Conservation (phyloP, 2,329 filamentous ascomycete genomes). For the Metarhizium brunneum region DNA sequence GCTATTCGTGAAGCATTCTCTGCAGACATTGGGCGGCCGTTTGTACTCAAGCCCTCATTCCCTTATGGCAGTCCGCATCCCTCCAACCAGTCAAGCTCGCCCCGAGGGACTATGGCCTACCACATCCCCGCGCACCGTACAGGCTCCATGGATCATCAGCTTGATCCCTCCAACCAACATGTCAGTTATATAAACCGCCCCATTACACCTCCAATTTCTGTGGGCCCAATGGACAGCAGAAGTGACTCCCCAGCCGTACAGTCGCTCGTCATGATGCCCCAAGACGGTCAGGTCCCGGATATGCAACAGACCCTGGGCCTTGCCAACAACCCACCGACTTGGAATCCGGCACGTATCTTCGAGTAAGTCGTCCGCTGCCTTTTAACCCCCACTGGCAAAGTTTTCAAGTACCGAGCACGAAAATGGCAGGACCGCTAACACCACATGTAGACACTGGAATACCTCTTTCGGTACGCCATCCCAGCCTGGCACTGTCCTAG, state of each 20-base stretch:
- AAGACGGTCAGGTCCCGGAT: conserved; percentile 44
- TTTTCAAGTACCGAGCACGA: neutral
- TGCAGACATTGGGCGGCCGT: conserved; percentile 72
- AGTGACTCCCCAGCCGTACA: conserved; percentile 66
- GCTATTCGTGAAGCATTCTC: conserved; percentile 86
- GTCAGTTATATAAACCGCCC: conserved; percentile 63
- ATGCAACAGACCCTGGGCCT: conserved; percentile 48
- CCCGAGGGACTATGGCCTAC: conserved; percentile 41
- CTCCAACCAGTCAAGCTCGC: conserved; percentile 54
- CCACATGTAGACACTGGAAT: conserved; percentile 73
- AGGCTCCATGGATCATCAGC: conserved; percentile 43
- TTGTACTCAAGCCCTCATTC: conserved; percentile 81
- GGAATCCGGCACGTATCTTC: conserved; percentile 85
- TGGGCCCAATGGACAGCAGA: conserved; percentile 63
- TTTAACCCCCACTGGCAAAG: neutral
- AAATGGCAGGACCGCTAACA: neutral
- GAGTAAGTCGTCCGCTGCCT: conserved; percentile 54
- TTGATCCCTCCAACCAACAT: conserved; percentile 36
- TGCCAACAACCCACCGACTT: conserved; percentile 57
- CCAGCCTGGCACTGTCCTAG: conserved; percentile 17
- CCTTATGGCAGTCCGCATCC: conserved; percentile 73
- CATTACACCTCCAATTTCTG: conserved; percentile 73
- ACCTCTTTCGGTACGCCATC: conserved; percentile 74
- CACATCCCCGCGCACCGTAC: conserved; percentile 35
- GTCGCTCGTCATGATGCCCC: conserved; percentile 63